Evolutionary conservation across 2,329 filamentous ascomycete species (phyloP).

Genomic region (Colletotrichum tamarilloi): DNA sequence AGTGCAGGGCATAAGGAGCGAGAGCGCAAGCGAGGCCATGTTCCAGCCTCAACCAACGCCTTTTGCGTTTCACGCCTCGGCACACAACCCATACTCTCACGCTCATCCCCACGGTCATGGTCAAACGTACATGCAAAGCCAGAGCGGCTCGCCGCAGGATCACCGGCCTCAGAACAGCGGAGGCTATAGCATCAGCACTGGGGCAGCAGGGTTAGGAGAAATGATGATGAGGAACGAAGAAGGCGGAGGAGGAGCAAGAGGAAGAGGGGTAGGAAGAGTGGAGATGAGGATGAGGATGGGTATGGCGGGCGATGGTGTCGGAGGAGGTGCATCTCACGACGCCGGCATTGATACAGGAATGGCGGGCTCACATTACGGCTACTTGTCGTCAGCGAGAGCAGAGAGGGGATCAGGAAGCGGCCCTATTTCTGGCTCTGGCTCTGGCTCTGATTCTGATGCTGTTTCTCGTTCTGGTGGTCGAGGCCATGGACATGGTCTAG

Average conservation of each 20-base stretch:
- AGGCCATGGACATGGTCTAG: background rate
- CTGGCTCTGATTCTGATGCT: background rate
- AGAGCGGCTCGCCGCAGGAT: background rate
- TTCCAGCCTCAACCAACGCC: slow-evolving; percentile 66
- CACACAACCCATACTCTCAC: slow-evolving; percentile 11
- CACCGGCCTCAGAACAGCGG: background rate
- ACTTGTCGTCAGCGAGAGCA: slow-evolving; percentile 1
- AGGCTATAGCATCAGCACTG: background rate
- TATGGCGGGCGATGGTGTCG: background rate
- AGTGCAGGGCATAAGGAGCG: background rate
- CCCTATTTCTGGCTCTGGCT: background rate
- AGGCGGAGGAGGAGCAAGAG: background rate
- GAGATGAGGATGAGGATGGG: background rate
- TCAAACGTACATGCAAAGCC: background rate
- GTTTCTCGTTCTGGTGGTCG: background rate
- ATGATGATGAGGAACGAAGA: background rate
- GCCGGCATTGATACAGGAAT: background rate
- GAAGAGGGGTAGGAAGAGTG: background rate
- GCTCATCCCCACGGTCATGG: background rate
- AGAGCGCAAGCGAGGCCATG: slow-evolving; percentile 50
- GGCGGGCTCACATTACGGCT: slow-evolving; percentile 12
- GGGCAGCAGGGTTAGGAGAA: background rate
- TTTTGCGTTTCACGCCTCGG: slow-evolving; percentile 50
- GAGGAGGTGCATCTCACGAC: background rate
- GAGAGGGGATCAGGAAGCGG: background rate